phyloP scores from a whole-genome alignment of 176 grass and related monocot genomes.

The Zoysia pacifica region DNA sequence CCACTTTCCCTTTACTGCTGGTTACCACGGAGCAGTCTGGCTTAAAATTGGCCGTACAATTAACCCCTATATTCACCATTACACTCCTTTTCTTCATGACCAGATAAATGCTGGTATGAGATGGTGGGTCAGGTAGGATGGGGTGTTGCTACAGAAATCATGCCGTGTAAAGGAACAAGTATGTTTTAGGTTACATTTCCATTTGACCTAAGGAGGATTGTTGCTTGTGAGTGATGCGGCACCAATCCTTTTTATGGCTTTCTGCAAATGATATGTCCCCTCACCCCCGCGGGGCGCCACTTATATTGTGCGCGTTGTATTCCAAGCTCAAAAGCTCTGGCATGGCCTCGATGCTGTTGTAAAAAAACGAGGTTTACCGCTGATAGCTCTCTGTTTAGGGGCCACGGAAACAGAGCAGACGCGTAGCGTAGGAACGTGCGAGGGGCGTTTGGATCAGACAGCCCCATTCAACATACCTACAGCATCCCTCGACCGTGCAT shows the following conservation, averaged over 20 bases:
- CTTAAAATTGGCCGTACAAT: slow-evolving; percentile 69
- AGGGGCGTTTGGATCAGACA: too few relatives aligned
- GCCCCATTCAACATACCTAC: too few relatives aligned
- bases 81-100: slow-evolving; percentile 75
- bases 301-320: too few relatives aligned
- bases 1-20: slow-evolving; percentile 74
- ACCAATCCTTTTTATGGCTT: background rate
- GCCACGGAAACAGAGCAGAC: too few relatives aligned
- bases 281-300: too few relatives aligned
- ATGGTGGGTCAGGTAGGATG: slow-evolving; percentile 94
- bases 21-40: slow-evolving; percentile 84
- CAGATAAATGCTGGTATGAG: slow-evolving; percentile 77
- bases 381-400: too few relatives aligned
- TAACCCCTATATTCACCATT: slow-evolving; percentile 66
- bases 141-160: slow-evolving; percentile 16
- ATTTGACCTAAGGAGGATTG: slow-evolving; percentile 18
- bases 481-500: too few relatives aligned
- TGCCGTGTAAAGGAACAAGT: slow-evolving; percentile 35
- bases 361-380: too few relatives aligned
- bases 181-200: slow-evolving; percentile 27
- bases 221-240: slow-evolving; percentile 23
- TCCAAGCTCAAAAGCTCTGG: too few relatives aligned
- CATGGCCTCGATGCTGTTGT: too few relatives aligned
- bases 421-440: too few relatives aligned
- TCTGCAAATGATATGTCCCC: background rate